Evolutionary conservation across 805 yeast genomes (phyloP).

Genomic region (Cyberlindnera sargentensis): DNA sequence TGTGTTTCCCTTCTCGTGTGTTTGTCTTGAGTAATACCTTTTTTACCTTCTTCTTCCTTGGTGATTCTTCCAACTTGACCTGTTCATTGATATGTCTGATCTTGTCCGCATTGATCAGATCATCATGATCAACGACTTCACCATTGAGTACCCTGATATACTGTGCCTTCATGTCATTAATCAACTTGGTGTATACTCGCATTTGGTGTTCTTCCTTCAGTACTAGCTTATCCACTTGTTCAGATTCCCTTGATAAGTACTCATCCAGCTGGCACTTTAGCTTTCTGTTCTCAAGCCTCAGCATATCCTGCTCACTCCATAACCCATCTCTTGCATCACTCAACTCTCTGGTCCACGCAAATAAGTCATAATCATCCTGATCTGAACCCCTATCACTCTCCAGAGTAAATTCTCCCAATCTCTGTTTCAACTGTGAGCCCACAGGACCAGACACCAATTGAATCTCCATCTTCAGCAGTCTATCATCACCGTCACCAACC

Average conservation of each 20-base stretch:
- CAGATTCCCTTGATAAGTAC: conserved; percentile 2
- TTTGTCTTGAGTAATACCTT: neutral
- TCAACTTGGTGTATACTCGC: conserved; percentile 14
- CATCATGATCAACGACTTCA: conserved; percentile 13
- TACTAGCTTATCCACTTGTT: neutral
- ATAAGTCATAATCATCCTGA: conserved; percentile 14
- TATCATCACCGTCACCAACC: neutral
- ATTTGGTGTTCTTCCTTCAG: conserved; percentile 11
- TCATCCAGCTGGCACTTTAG: conserved; percentile 7
- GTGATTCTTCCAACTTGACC: conserved; percentile 1
- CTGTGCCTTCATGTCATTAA: conserved; percentile 18
- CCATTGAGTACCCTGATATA: conserved; percentile 13
- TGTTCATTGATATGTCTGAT: conserved; percentile 5
- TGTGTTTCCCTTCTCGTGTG: neutral
- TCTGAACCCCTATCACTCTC: conserved; percentile 1
- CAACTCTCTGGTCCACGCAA: conserved; percentile 15
- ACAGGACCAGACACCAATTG: conserved; percentile 1
- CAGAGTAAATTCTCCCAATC: conserved; percentile 8
- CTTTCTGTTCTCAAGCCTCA: neutral
- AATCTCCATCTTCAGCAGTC: conserved; percentile 1
- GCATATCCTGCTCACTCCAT: neutral
- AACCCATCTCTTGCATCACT: conserved; percentile 5
- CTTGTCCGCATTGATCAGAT: conserved; percentile 14
- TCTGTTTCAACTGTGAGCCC: conserved; percentile 9
- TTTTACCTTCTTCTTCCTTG: conserved; percentile 1